phyloP scores from a whole-genome alignment of 208 protist genomes.

The Trichomonas tenax region DNA sequence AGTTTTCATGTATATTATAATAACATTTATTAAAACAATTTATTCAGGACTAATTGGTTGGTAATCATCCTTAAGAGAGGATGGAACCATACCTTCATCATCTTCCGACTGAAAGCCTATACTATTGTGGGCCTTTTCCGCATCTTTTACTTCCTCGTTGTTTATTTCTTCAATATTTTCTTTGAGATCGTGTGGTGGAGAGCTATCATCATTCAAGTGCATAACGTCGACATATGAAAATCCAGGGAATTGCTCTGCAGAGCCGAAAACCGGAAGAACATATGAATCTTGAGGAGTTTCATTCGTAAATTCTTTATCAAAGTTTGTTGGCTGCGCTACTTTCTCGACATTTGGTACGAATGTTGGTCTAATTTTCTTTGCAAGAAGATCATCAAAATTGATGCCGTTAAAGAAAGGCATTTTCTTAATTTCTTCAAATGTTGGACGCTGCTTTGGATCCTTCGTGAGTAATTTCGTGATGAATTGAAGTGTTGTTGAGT shows the following conservation, averaged over 20 bases:
- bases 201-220: neutral
- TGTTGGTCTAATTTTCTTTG: neutral
- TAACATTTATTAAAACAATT: neutral
- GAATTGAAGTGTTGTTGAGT: neutral
- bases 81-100: neutral
- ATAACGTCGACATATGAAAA: neutral
- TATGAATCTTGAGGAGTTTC: conserved; percentile 10
- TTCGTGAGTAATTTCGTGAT: neutral
- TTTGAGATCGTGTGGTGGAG: neutral
- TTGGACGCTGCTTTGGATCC: neutral
- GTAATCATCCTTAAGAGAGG: neutral
- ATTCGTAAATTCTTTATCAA: neutral
- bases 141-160: neutral
- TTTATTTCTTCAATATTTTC: neutral
- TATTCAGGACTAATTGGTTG: neutral
- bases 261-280: neutral
- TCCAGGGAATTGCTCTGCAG: neutral
- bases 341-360: neutral
- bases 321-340: neutral
- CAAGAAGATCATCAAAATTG: neutral
- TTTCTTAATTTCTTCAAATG: neutral
- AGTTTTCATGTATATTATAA: too few species aligned
- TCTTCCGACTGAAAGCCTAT: too few species aligned
- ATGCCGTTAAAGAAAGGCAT: neutral
- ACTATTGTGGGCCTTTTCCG: neutral